These are phyloP conservation scores for Poa pratensis DNA, from an alignment of 176 grass and related monocot species.

Conservation along the genomic window DNA sequence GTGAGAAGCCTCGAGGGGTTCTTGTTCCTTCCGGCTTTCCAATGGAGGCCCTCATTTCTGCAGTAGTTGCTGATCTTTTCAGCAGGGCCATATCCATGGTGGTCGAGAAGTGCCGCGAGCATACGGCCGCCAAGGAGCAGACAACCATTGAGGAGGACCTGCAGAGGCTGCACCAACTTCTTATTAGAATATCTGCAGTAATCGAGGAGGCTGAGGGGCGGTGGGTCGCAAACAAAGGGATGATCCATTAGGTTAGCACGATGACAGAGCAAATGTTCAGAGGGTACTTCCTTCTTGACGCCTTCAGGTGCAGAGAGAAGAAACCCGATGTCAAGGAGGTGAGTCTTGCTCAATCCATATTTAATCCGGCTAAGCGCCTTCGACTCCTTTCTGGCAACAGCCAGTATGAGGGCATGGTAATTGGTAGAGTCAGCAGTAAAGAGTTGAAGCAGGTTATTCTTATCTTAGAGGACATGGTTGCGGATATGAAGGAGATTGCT, in stretches of 20 bases:
- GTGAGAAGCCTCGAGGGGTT: not conserved
- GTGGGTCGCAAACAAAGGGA: not conserved
- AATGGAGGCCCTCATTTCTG: not conserved
- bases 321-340: not conserved
- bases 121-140: no score
- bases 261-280: not conserved
- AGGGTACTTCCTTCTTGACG: not conserved
- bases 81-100: not conserved
- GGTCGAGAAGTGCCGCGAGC: no score
- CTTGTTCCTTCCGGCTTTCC: not conserved
- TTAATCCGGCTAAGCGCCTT: not conserved
- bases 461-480: no score
- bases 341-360: not conserved
- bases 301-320: not conserved
- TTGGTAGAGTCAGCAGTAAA: not conserved
- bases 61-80: not conserved
- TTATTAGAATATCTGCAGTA: not conserved
- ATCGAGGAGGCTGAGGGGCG: not conserved
- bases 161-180: no score
- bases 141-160: no score
- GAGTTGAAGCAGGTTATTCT: no score
- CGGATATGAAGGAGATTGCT: no score
- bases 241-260: not conserved
- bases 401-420: not conserved
- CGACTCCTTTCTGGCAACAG: not conserved